Evolutionary conservation across 2,329 filamentous ascomycete species (phyloP), one percentile per base, ranked within the genome.

Genomic region (Neospermospora avenae): DNA sequence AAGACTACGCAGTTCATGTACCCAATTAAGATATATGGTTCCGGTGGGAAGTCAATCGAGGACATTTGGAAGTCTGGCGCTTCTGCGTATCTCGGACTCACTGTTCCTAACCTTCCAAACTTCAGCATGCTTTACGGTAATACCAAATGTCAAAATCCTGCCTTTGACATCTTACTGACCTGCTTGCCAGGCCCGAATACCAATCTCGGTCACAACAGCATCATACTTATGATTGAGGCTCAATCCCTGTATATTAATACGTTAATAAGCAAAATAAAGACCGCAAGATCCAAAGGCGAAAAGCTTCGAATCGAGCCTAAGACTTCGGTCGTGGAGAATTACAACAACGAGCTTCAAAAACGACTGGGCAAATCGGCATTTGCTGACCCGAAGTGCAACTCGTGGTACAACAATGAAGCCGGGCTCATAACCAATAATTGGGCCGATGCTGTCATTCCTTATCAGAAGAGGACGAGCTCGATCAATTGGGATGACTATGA

Each of bases 1-100:
- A 75, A 78, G 24, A 81, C 83, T 0, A 77, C 81, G 0, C 79
- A 85, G 48, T 86, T 86, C 71, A 77, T 86, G 75, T 76, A 81
- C 64, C 82, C 82, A 0, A 83, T 86, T 63, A 72, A 79, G 24
- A 74, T 86, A 18, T 76, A 72, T 10, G 83, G 83, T 5, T 66
- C 68, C 0, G 68, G 75, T 16, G 77, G 77, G 1, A 74, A 74
- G 4, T 56, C 76, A 0, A 71, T 85, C 20, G 68, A 72, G 0
- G 76, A 81, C 8, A 75, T 84, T n/a, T 86, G 83, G 84, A 69
- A 72, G n/a, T 69, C 74, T 2, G 82, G 81, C 7, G 79, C 82
- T 0, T 72, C 69, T 22, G 67, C 68, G 10, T 68, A 65, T 44
- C 51, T 62, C 7, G 66, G 68, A 10, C 65, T 69, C 14, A 67